phyloP scores from a whole-genome alignment of 306 rosid species.

The Amphicarpaea edgeworthii region DNA sequence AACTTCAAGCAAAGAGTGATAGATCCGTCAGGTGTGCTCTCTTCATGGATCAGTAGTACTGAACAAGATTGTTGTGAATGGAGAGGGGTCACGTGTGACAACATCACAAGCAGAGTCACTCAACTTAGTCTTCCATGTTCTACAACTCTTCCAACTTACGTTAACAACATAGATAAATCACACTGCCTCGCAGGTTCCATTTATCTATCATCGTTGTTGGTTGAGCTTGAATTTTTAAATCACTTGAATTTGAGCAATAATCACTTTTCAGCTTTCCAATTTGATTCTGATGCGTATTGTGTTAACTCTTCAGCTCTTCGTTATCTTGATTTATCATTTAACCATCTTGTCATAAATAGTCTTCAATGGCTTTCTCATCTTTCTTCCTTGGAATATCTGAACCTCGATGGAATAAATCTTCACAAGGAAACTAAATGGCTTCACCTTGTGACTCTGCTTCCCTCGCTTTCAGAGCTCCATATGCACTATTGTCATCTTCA shows the following conservation, averaged over 20 bases:
- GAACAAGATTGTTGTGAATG: too few relatives aligned
- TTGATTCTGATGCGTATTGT: too few relatives aligned
- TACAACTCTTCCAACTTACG: too few relatives aligned
- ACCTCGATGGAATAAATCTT: constrained; percentile 8
- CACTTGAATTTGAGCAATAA: neutral
- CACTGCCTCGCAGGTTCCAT: constrained; percentile 8
- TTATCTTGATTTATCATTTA: neutral
- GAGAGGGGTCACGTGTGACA: too few relatives aligned
- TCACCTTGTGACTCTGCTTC: neutral
- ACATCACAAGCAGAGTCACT: too few relatives aligned
- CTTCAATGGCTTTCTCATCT: constrained; percentile 25
- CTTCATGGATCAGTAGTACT: too few relatives aligned
- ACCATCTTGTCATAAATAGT: neutral
- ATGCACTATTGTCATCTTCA: too few relatives aligned
- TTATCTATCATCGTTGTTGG: neutral
- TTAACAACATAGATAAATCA: neutral
- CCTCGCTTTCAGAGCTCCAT: neutral
- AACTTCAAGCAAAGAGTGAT: too few relatives aligned
- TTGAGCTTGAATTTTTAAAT: neutral
- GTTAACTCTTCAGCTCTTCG: too few relatives aligned
- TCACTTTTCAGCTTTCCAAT: neutral
- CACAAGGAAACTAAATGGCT: constrained; percentile 8
- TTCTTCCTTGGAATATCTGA: constrained; percentile 18
- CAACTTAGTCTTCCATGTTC: too few relatives aligned
- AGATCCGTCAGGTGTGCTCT: too few relatives aligned